Evolutionary conservation across 1,284 basidiomycete species (phyloP).

Genomic region (Ustilago trichophora): DNA sequence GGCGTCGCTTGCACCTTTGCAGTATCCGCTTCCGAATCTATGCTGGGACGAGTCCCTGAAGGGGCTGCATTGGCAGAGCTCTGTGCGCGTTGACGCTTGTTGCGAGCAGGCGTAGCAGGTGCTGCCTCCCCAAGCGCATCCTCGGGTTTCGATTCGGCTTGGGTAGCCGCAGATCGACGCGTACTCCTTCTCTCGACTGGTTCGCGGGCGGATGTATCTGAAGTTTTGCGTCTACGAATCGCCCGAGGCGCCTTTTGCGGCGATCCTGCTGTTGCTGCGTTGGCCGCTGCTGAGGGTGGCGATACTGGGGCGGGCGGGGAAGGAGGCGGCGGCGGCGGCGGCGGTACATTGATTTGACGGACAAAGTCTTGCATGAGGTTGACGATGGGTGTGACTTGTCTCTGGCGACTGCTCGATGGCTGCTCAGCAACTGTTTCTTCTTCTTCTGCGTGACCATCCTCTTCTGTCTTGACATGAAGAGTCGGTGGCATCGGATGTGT

Average conservation of each 20-base stretch:
- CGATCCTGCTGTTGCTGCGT: background rate
- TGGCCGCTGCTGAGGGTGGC: conserved; percentile 1
- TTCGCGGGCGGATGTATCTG: conserved; percentile 4
- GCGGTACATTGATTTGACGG: conserved; percentile 32
- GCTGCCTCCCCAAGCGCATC: background rate
- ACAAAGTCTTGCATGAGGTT: conserved; percentile 52
- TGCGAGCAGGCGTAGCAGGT: conserved; percentile 1
- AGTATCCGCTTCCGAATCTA: background rate
- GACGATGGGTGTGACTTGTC: conserved; percentile 6
- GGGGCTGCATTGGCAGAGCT: conserved; percentile 2
- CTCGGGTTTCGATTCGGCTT: conserved; percentile 1
- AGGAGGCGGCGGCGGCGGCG: conserved; percentile 9
- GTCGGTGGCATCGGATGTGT: conserved; percentile 16
- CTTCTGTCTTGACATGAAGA: conserved; percentile 21
- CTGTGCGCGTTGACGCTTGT: conserved; percentile 23
- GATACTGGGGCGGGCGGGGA: background rate
- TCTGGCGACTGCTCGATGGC: background rate
- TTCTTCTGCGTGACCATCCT: conserved; percentile 4
- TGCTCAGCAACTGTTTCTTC: too few relatives aligned
- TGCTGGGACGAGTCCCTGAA: background rate
- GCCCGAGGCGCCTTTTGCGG: conserved; percentile 7
- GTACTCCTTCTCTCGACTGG: conserved; percentile 28
- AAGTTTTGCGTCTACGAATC: conserved; percentile 30
- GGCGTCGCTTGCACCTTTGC: conserved; percentile 1
- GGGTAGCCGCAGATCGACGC: conserved; percentile 24